These are phyloP conservation scores for Stachybotrys elegans DNA, from an alignment of 2,329 filamentous ascomycete species.

Conservation along the genomic window DNA sequence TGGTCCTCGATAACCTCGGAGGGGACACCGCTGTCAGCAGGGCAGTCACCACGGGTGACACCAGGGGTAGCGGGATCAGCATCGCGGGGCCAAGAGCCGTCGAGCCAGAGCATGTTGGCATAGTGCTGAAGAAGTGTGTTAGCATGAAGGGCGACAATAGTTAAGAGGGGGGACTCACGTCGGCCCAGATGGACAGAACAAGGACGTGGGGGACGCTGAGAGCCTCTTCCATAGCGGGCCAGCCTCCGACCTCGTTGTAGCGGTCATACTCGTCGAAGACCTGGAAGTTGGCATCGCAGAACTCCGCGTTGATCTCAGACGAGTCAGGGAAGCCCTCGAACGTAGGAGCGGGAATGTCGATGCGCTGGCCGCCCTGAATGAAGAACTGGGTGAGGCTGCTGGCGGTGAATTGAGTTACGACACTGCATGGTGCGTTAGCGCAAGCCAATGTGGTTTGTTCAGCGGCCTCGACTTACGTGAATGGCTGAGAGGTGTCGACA, in stretches of 20 bases:
- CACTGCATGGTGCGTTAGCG: neutral
- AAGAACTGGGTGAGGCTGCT: conserved; percentile 34
- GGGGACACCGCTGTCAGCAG: conserved; percentile 17
- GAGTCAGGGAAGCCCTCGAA: conserved; percentile 18
- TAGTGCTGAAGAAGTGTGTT: conserved; percentile 33
- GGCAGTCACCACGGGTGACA: conserved; percentile 17
- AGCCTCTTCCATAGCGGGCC: conserved; percentile 49
- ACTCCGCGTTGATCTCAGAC: conserved; percentile 52
- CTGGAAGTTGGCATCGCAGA: conserved; percentile 52
- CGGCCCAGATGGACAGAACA: conserved; percentile 54
- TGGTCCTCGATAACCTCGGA: conserved; percentile 13
- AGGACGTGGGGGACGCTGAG: conserved; percentile 57
- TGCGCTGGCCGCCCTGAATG: conserved; percentile 42
- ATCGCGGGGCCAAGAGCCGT: conserved; percentile 50
- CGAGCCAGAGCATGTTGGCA: conserved; percentile 67
- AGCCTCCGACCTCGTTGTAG: conserved; percentile 52
- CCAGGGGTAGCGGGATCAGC: conserved; percentile 16
- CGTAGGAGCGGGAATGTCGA: conserved; percentile 31
- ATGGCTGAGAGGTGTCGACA: conserved; percentile 26
- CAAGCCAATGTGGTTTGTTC: neutral
- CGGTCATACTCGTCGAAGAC: conserved; percentile 44
- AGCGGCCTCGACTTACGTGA: conserved; percentile 15
- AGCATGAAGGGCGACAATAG: too few species aligned
- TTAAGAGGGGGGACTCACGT: conserved; percentile 21
- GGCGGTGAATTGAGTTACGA: conserved; percentile 1